Evolutionary conservation across 495 filamentous ascomycete genomes (phyloP).

Genomic region (Talaromyces wortmannii): DNA sequence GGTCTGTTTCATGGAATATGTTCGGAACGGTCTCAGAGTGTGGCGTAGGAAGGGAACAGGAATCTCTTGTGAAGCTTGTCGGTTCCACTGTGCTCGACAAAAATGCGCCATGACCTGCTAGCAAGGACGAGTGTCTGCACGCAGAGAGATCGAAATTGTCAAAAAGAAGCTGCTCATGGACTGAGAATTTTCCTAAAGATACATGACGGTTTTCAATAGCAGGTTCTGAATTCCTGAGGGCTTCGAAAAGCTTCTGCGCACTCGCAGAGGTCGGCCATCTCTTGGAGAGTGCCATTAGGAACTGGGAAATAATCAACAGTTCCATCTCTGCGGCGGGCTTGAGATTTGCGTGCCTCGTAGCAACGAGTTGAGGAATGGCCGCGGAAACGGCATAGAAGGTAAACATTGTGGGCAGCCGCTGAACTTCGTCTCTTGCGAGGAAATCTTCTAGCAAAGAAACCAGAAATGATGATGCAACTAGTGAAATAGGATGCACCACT

Average conservation of each 20-base stretch:
- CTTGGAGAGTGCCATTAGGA: background rate
- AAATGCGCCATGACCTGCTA: constrained; percentile 38
- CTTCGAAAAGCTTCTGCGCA: background rate
- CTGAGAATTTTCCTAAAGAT: background rate
- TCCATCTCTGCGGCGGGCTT: background rate
- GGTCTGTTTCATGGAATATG: background rate
- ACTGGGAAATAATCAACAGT: background rate
- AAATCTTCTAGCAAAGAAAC: constrained; percentile 20
- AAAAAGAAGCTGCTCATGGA: background rate
- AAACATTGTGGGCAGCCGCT: constrained; percentile 16
- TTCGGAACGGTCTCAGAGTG: background rate
- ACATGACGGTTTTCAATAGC: background rate
- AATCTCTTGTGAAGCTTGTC: background rate
- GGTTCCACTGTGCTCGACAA: constrained; percentile 41
- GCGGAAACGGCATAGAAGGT: constrained; percentile 11
- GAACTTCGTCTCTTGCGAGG: constrained; percentile 17
- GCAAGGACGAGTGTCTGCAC: constrained; percentile 7
- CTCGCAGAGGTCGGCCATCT: background rate
- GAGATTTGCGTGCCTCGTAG: background rate
- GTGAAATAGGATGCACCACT: constrained; percentile 9
- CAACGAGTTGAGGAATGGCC: background rate
- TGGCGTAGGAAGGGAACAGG: background rate
- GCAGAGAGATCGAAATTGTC: background rate
- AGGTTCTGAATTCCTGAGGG: background rate
- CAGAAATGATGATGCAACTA: constrained; percentile 15